Percentiles rank a stretch among this genome's conserved stretches.
Evolutionary conservation across 148 eudicot species (phyloP).

Genomic region (Oxyria digyna): DNA sequence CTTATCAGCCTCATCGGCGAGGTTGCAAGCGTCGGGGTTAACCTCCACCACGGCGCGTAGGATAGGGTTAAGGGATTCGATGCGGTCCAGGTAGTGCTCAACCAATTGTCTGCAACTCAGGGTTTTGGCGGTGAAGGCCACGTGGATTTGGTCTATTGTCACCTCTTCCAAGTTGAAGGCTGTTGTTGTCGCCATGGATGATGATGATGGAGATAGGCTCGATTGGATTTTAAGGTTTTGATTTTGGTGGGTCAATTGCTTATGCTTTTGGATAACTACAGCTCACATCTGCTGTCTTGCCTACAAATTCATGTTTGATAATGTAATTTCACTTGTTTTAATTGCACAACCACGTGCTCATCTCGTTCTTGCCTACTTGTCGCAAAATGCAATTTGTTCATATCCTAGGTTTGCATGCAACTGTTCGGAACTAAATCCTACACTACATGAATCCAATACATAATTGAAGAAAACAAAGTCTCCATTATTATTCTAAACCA

Average conservation of each 20-base stretch:
- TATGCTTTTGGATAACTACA: background rate
- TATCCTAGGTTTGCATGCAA: no score
- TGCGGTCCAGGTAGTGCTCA: slow-evolving; percentile 27
- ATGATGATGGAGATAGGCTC: background rate
- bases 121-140: slow-evolving; percentile 21
- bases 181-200: slow-evolving; percentile 11
- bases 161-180: slow-evolving; percentile 11
- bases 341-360: no score
- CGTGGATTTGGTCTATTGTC: slow-evolving; percentile 21
- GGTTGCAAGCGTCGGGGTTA: slow-evolving; percentile 46
- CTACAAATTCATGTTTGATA: no score
- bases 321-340: no score
- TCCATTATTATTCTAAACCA: no score
- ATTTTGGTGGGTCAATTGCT: background rate
- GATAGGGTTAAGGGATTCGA: slow-evolving; percentile 30
- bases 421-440: no score
- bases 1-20: slow-evolving; percentile 40
- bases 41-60: slow-evolving; percentile 50
- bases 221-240: background rate
- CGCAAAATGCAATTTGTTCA: no score
- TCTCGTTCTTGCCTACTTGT: no score
- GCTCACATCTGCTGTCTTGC: no score
- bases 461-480: no score
- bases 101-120: slow-evolving; percentile 30
- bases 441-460: no score